Evolutionary conservation across 2,329 filamentous ascomycete genomes (phyloP), one percentile per base, ranked within the genome.

Genomic region (Verticillium nonalfalfae): DNA sequence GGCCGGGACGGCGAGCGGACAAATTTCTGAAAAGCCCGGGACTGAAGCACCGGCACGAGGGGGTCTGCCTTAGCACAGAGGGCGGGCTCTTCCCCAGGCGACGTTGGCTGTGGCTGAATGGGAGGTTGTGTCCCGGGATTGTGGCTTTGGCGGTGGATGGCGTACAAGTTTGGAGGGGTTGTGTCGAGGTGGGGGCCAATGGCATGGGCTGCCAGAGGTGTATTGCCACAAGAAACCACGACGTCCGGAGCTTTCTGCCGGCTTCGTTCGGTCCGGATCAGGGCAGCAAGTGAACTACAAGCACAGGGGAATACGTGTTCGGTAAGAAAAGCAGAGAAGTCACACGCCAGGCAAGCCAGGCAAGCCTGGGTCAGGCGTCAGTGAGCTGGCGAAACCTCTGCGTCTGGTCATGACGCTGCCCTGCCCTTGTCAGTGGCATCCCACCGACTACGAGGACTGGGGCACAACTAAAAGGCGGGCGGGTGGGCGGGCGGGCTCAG

Each of bases 171-270:
- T n/a, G 45, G 45, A 18, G n/a, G 39, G 36, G 56, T 38, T 58
- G 56, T 21, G 15, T 18, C 11, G 15, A 9, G 38, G n/a, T 21
- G 56, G 56, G 21, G 57, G n/a, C 57, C 57, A 58, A 50, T 58
- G 38, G 26, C 21, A 34, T 14, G 5, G 34, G 11, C 33, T 21
- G 55, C n/a, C 4, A 18, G 39, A 34, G 3, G 13, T 14, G 26
- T 50, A 26, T 39, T 36, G 38, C 40, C 57, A 50, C 38, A n/a
- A 26, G 35, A 7, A 26, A 15, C 57, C 57, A 45, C 38, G 57
- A 33, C 31, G 26, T 58, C 57, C 57, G 57, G 39, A 50, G 57
- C 57, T 58, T 58, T 58, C 34, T 40, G 35, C 40, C 39, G 57
- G 31, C 57, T 39, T 58, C 39, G 38, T 34, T 13, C n/a, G 57